These are phyloP conservation scores for Rosa chinensis DNA, from an alignment of 306 rosid genomes.

Conservation along the genomic window DNA sequence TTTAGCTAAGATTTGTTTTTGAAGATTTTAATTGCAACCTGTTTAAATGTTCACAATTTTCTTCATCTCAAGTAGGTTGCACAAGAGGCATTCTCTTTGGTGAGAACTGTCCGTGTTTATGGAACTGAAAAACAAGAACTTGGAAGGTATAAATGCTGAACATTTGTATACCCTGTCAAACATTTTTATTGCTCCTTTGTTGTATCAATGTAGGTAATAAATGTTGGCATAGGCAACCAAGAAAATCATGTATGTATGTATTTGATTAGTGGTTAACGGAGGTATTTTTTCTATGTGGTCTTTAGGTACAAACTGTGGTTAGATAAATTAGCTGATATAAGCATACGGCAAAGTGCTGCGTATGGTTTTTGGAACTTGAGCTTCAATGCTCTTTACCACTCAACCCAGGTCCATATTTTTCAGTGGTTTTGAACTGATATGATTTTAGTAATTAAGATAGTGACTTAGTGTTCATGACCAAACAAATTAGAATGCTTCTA, in stretches of 20 bases:
- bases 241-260: not conserved
- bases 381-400: constrained; percentile 86
- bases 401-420: constrained; percentile 70
- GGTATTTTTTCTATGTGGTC: constrained; percentile 16
- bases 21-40: constrained; percentile 17
- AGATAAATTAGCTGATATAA: constrained; percentile 75
- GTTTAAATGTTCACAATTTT: constrained; percentile 2
- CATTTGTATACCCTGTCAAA: not conserved
- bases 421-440: constrained; percentile 5
- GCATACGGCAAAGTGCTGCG: constrained; percentile 88
- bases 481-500: not conserved
- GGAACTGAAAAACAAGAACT: constrained; percentile 86
- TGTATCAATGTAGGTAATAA: not conserved
- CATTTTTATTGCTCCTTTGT: not conserved
- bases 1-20: constrained; percentile 19
- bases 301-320: constrained; percentile 82
- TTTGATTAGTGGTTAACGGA: constrained; percentile 22
- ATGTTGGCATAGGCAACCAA: constrained; percentile 13
- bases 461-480: not conserved
- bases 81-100: constrained; percentile 89
- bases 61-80: constrained; percentile 60
- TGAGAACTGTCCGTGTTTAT: constrained; percentile 91
- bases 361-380: constrained; percentile 84
- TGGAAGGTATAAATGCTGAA: constrained; percentile 58
- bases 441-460: not conserved